Base-by-base conservation (phyloP, 192 early-diverging fungal species). In the Podila horticola region DNA sequence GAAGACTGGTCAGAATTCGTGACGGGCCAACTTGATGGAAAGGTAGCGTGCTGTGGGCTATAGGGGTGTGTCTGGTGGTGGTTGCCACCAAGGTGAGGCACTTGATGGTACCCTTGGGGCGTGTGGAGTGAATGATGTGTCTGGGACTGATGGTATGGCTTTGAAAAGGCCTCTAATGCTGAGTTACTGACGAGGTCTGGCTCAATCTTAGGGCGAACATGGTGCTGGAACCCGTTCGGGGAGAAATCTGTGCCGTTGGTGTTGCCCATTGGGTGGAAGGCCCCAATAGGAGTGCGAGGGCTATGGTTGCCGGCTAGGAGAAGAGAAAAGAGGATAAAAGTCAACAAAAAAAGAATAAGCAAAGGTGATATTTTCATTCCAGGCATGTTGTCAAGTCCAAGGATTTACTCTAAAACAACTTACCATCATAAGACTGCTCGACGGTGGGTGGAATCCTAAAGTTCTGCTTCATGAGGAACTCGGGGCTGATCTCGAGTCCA, bases 391-490 rank as follows among this genome's bases (percentile, higher is more conserved):
- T 29, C 26, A 41, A 12, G 26, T 29, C 64, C 22, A 65, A 65
- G 17, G 45, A 1, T 10, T 22, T 2, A 24, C 15, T 19, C 28
- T 19, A 33, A 38, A 30, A 19, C 11, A 22, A 48, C 71, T 69
- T 81, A 81, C 71, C 38, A 22, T 82, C 79, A 62, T 77, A 85
- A 20, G 64, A 60, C 52, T 68, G 68, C 41, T 84, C 83, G n/a
- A 84, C 74, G 2, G 64, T 52, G 9, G 86, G 88, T 41, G 87
- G 87, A 71, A 90, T 87, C 17, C 89, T 72, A 69, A 90, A 90
- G 73, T 90, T 90, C 34, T 90, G 89, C 51, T 90, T 88, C 63
- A 85, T 77, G 6, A 90, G 50, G 61, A 90, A 85, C 50, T 90
- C 87, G 13, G 87, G 85, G 26, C 85, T 84, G 52, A 90, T 90